Evolutionary conservation across 768 basidiomycete genomes (phyloP).

Genomic region (Mycena epipterygia): DNA sequence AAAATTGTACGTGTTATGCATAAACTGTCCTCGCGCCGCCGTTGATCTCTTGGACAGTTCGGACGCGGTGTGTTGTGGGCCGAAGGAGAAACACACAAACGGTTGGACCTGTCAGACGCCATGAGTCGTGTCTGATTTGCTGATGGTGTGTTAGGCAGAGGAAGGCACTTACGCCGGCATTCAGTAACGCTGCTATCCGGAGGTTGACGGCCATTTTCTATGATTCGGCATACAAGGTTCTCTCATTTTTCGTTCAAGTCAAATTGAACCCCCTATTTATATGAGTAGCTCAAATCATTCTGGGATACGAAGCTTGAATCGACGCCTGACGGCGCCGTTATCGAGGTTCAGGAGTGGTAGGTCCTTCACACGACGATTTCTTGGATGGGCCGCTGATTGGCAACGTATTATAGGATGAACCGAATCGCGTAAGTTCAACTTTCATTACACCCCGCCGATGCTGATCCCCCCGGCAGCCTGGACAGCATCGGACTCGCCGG

Average conservation of each 20-base stretch:
- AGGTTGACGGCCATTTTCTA: constrained; percentile 53
- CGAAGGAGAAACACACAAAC: constrained; percentile 40
- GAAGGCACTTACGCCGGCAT: constrained; percentile 55
- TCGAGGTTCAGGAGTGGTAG: constrained; percentile 37
- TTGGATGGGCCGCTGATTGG: no score
- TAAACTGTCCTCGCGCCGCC: background rate
- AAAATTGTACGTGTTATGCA: background rate
- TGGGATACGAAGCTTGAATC: constrained; percentile 36
- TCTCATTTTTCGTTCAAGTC: background rate
- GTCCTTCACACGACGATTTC: background rate
- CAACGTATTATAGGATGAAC: constrained; percentile 54
- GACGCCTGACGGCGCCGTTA: constrained; percentile 18
- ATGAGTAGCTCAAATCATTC: constrained; percentile 22
- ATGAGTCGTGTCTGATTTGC: background rate
- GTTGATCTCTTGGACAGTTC: constrained; percentile 5
- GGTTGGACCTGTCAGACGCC: constrained; percentile 9
- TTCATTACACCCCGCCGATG: no score
- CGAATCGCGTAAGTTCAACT: constrained; percentile 48
- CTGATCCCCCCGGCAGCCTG: constrained; percentile 36
- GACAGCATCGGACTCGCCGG: constrained; percentile 56
- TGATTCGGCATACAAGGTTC: constrained; percentile 58
- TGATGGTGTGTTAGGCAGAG: constrained; percentile 43
- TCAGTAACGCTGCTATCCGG: constrained; percentile 57
- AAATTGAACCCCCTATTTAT: background rate
- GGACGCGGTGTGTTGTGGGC: constrained; percentile 35